Evolutionary conservation across 2,329 filamentous ascomycete genomes (phyloP).

Genomic region (Venturia effusa): DNA sequence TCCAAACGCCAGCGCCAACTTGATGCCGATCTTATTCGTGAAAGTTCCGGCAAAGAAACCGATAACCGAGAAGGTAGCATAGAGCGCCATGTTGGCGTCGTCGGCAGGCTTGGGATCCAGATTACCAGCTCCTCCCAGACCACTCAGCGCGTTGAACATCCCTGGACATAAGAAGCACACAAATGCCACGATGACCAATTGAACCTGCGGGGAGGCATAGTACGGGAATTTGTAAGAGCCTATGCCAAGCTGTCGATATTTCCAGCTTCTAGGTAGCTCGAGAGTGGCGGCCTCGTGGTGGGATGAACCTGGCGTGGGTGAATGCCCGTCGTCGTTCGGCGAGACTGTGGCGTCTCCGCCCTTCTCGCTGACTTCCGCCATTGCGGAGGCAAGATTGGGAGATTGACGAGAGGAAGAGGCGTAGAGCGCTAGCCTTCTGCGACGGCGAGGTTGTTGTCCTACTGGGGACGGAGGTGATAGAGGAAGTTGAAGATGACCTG

Average conservation of each 20-base stretch:
- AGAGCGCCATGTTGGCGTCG: conserved; percentile 59
- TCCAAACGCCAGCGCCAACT: conserved; percentile 56
- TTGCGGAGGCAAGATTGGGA: background rate
- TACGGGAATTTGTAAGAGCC: conserved; percentile 33
- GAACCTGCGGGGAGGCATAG: conserved; percentile 38
- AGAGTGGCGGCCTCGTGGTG: conserved; percentile 16
- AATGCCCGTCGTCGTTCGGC: background rate
- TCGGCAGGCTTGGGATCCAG: conserved; percentile 44
- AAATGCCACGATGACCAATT: conserved; percentile 39
- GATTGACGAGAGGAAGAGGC: background rate
- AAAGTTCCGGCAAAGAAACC: conserved; percentile 60
- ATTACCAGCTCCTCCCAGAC: conserved; percentile 34
- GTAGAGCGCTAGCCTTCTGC: background rate
- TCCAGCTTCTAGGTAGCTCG: conserved; percentile 34
- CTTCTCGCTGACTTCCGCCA: conserved; percentile 16
- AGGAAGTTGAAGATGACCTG: background rate
- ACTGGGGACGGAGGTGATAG: background rate
- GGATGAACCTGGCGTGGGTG: background rate
- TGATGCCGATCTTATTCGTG: conserved; percentile 65
- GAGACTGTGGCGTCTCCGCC: background rate
- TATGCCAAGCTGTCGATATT: conserved; percentile 33
- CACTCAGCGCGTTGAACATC: conserved; percentile 43
- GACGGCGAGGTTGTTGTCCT: background rate
- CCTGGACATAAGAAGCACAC: conserved; percentile 45
- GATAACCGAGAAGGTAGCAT: conserved; percentile 58